Evolutionary conservation across 2,329 filamentous ascomycete species (phyloP), one percentile per base, ranked within the genome.

Genomic region (Exophiala xenobiotica): DNA sequence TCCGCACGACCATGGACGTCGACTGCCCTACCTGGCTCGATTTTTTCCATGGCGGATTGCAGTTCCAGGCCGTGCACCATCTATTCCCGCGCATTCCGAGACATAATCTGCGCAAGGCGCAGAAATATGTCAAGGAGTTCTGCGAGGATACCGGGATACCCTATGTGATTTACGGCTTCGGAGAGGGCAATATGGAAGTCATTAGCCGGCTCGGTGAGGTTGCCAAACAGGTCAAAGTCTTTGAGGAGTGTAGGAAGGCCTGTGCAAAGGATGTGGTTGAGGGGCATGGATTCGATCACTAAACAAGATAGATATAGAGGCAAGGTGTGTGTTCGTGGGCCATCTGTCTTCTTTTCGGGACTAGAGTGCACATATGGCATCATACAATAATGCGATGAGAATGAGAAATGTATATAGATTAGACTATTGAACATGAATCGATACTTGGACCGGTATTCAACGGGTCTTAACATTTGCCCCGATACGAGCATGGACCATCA

Each of bases 1-100:
- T 96, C 39, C 85, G 91, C 60, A 96, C 90, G 1, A 95, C 90
- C 9, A 95, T 96, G 90, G 90, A 95, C 58, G 84, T 95, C 18
- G 89, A 93, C 66, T 95, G 90, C 65, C 88, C 90, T 0, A 76
- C 79, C 9, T 95, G 90, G 90, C 76, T 95, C 9, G 90, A 95
- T 66, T 95, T 90, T 66, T 81, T 95, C 68, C 90, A 95, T 62
- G 90, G 90, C 18, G 90, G 90, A 3, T 74, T 95, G 56, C 90
- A 95, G 68, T 95, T 95, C 69, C 90, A 95, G 69, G 89, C 86
- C 6, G 85, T 95, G 45, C 90, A 95, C 65, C 90, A 95, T 66
- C 73, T 95, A 18, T 95, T 85, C 65, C 90, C 90, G 1, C 81
- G 90, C 8, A 83, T 95, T 56, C 90, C 90, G 7, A 78, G 90